Evolutionary conservation across 2,329 filamentous ascomycete genomes (phyloP).

Genomic region (Whalleya microplaca): DNA sequence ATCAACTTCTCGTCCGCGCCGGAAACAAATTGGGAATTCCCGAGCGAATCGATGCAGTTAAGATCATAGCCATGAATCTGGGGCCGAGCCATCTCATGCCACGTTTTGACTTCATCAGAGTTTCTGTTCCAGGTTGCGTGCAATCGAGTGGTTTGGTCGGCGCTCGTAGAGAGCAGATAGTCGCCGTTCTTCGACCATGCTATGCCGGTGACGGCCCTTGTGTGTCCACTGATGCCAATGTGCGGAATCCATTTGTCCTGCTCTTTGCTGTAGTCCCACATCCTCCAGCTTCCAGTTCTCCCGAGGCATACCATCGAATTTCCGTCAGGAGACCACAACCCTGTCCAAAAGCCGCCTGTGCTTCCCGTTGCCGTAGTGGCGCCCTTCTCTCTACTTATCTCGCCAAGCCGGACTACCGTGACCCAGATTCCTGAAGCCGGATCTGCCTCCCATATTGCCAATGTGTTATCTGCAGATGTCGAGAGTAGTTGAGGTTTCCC

Average conservation of each 20-base stretch:
- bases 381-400: slow-evolving; percentile 93
- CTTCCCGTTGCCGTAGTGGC: slow-evolving; percentile 96
- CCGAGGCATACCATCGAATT: slow-evolving; percentile 79
- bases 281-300: slow-evolving; percentile 89
- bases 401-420: slow-evolving; percentile 81
- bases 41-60: slow-evolving; percentile 85
- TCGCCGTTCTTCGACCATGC: slow-evolving; percentile 82
- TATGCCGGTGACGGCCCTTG: slow-evolving; percentile 77
- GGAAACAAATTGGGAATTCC: slow-evolving; percentile 78
- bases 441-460: slow-evolving; percentile 92
- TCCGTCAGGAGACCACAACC: slow-evolving; percentile 84
- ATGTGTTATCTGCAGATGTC: slow-evolving; percentile 91
- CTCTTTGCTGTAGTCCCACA: slow-evolving; percentile 70
- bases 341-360: slow-evolving; percentile 95
- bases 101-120: slow-evolving; percentile 54
- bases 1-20: slow-evolving; percentile 98
- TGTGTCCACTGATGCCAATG: slow-evolving; percentile 82
- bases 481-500: slow-evolving; percentile 75
- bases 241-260: slow-evolving; percentile 75
- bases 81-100: slow-evolving; percentile 94
- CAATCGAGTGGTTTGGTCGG: slow-evolving; percentile 90
- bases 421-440: slow-evolving; percentile 86
- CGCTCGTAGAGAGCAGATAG: slow-evolving; percentile 86
- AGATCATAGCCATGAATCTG: slow-evolving; percentile 98
- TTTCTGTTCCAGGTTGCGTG: slow-evolving; percentile 75